phyloP scores from a whole-genome alignment of 2,329 filamentous ascomycete genomes.

The Phoma sp. region DNA sequence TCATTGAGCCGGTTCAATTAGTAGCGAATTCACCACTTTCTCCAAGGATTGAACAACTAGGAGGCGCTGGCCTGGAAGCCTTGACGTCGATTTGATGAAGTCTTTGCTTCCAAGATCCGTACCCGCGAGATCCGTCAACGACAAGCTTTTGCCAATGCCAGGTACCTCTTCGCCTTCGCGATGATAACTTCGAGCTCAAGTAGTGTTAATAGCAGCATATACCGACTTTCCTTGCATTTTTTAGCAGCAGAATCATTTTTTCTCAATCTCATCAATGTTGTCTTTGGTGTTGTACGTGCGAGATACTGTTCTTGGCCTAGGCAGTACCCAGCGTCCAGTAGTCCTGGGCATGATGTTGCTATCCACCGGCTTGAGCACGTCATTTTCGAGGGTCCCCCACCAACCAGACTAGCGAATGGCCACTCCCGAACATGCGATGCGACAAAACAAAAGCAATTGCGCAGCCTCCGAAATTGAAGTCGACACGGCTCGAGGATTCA shows the following conservation, averaged over 20 bases:
- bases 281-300: conserved; percentile 3
- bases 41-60: conserved; percentile 19
- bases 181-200: neutral
- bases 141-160: conserved; percentile 20
- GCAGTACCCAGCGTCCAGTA: conserved; percentile 18
- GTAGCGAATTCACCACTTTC: conserved; percentile 14
- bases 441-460: neutral
- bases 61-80: conserved; percentile 5
- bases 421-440: neutral
- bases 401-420: neutral
- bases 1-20: conserved; percentile 1
- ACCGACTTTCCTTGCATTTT: neutral
- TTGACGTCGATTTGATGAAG: neutral
- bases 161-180: neutral
- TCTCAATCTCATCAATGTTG: neutral
- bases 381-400: conserved; percentile 15
- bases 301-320: conserved; percentile 9
- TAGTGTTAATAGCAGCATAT: too few relatives aligned
- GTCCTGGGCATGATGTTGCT: conserved; percentile 23
- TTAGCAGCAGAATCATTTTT: neutral
- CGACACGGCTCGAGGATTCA: too few relatives aligned
- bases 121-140: neutral
- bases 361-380: conserved; percentile 21
- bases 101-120: neutral
- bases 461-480: too few relatives aligned